phyloP scores from a whole-genome alignment of 306 rosid genomes.

The Alnus glutinosa region DNA sequence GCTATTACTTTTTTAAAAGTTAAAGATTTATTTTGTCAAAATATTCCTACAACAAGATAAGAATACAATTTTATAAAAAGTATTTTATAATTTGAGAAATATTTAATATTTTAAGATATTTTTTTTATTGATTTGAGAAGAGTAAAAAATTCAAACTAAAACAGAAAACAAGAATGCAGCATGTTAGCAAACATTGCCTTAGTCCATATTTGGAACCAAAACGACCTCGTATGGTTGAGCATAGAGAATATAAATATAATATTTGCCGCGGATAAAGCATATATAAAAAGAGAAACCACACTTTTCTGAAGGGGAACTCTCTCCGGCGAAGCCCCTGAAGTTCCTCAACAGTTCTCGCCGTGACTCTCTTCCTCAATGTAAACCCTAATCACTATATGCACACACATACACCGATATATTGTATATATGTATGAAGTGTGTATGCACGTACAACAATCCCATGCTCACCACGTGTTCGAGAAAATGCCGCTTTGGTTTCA shows the following conservation, averaged over 20 bases:
- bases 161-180: too few species aligned
- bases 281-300: not conserved
- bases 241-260: too few species aligned
- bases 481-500: slow-evolving; percentile 13
- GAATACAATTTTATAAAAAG: too few species aligned
- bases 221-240: not conserved
- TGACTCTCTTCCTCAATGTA: slow-evolving; percentile 29
- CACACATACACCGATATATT: not conserved
- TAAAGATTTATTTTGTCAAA: too few species aligned
- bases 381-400: slow-evolving; percentile 2
- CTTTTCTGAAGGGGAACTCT: slow-evolving; percentile 5
- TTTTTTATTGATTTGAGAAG: too few species aligned
- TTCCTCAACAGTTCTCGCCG: not conserved
- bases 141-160: too few species aligned
- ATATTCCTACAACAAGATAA: too few species aligned
- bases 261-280: slow-evolving; percentile 12
- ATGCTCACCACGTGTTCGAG: slow-evolving; percentile 31
- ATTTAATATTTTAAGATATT: too few species aligned
- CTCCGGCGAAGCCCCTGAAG: slow-evolving; percentile 23
- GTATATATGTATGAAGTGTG: not conserved
- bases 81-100: too few species aligned
- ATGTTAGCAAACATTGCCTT: too few species aligned
- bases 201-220: not conserved
- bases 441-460: not conserved
- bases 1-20: too few species aligned